Evolutionary conservation across 805 yeast species (phyloP), one percentile per base, ranked within the genome.

Genomic region (Komagataella phaffii): DNA sequence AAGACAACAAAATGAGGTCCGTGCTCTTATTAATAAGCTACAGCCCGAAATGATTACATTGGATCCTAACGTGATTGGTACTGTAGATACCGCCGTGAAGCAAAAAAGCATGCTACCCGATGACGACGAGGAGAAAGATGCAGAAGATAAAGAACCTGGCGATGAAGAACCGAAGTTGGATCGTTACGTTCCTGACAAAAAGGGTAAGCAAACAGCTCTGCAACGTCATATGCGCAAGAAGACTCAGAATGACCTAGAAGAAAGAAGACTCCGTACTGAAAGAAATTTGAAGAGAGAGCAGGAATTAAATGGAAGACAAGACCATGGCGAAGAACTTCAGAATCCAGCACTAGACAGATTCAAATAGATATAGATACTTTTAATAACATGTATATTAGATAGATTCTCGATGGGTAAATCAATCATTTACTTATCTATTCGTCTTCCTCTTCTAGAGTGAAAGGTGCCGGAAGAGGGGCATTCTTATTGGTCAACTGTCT

Each of bases 1-100:
- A 70, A 83, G 98, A 73, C 96, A 91, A 67, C 91, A 91, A 69
- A 75, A 79, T 48, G 99, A 93, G 73, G 96, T 93, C 44, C 80
- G 91, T 62, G 68, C 84, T 1, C 74, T 93, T 64, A 69, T 93
- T 63, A 87, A 91, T 69, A 93, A 93, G 68, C 73, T 93, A 57
- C 82, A 85, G 57, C 95, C 97, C 6, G 98, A 91, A 64, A 84
- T 95, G 70, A 93, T 93, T 54, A 74, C 95, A 1, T 71, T 93
- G 61, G 96, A 93, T 73, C 98, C 98, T 53, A 78, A 75, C 60
- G 79, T 76, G 51, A 85, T 93, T 58, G 99, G 99, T 58, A 75
- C 80, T 3, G 89, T 93, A 14, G 91, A 88, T 60, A 77, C 77
- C 58, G 74, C 83, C 52, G 84, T 91, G 3, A 72, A 77, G 14